These are phyloP conservation scores for Plasmopara muralis DNA, from an alignment of 352 stramenopile species.

Conservation along the genomic window DNA sequence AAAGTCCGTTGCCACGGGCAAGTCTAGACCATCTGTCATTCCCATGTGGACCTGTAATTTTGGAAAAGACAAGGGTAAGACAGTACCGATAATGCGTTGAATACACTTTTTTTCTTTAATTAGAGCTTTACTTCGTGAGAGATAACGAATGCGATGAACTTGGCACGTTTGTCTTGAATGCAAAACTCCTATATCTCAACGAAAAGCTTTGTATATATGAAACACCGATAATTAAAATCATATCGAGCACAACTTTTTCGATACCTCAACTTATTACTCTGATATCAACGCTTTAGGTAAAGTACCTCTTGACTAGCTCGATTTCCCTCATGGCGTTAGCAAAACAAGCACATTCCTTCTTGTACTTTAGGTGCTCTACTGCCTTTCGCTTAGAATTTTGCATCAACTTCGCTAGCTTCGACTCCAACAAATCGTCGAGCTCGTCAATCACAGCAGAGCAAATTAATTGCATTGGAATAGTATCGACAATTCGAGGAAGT, in stretches of 20 bases:
- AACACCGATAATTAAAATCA: too few relatives aligned
- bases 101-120: too few relatives aligned
- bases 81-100: too few relatives aligned
- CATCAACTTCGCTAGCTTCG: constrained; percentile 28
- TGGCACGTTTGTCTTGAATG: too few relatives aligned
- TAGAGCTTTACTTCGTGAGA: too few relatives aligned
- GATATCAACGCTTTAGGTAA: neutral
- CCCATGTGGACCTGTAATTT: too few relatives aligned
- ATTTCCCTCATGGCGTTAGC: constrained; percentile 29
- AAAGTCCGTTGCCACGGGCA: too few relatives aligned
- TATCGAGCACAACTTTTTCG: too few relatives aligned
- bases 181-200: too few relatives aligned
- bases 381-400: constrained; percentile 26
- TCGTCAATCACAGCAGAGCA: constrained; percentile 19
- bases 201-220: too few relatives aligned
- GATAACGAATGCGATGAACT: too few relatives aligned
- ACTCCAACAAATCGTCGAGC: constrained; percentile 30
- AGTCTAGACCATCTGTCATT: neutral
- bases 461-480: constrained; percentile 33
- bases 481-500: constrained; percentile 25
- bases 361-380: constrained; percentile 16
- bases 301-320: constrained; percentile 17
- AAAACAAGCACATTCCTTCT: constrained; percentile 23
- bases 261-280: neutral
- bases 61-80: neutral